Conservation (phyloP, 2,329 filamentous ascomycete species). For the Xylaria sp. region DNA sequence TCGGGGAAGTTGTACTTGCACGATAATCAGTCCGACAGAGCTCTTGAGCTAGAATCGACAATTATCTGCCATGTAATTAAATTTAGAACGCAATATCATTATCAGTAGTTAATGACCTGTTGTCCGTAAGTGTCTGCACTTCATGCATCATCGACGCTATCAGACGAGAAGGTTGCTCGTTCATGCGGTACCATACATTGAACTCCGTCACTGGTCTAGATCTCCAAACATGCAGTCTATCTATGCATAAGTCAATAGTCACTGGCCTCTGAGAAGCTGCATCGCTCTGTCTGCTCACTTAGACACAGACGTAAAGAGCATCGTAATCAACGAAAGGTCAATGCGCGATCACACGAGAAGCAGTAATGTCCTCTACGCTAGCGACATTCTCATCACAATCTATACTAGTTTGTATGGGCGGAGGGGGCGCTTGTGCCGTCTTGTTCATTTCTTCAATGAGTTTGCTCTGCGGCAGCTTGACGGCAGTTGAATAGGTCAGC, state of each 20-base stretch:
- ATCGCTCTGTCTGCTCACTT: not conserved
- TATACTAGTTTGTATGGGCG: not conserved
- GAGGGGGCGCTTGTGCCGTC: not conserved
- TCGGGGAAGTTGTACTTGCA: no score
- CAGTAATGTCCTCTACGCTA: not conserved
- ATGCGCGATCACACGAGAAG: not conserved
- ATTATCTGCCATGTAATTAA: not conserved
- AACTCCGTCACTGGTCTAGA: conserved; percentile 1
- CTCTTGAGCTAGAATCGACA: not conserved
- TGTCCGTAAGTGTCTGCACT: not conserved
- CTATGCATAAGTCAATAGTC: conserved; percentile 18
- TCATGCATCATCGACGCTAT: not conserved
- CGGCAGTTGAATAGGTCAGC: not conserved
- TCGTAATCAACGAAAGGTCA: not conserved
- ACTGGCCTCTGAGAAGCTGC: conserved; percentile 10
- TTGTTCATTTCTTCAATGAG: not conserved
- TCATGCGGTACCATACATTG: conserved; percentile 10
- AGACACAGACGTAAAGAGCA: not conserved
- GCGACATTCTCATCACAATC: not conserved
- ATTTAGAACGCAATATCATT: not conserved
- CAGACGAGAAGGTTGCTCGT: not conserved
- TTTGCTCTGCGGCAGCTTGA: not conserved
- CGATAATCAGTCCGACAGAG: no score
- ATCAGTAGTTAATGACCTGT: not conserved
- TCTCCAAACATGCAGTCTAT: conserved; percentile 6